Conservation (phyloP, 2,329 filamentous ascomycete genomes). For the Hypoxylon sp. region DNA sequence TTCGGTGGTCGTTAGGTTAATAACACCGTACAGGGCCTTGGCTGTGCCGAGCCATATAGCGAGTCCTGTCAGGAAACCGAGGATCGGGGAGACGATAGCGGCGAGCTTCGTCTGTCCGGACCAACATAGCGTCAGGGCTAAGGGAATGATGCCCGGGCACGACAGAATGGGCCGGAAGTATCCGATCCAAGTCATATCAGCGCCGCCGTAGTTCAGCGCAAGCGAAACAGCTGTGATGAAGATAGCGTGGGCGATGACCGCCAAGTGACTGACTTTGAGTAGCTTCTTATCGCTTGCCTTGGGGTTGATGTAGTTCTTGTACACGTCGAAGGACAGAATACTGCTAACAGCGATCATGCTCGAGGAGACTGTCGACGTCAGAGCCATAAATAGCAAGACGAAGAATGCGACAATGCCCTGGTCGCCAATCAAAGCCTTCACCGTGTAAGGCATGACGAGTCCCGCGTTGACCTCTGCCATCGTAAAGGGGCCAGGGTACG, state of each 20-base stretch:
- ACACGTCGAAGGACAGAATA: slow-evolving; percentile 66
- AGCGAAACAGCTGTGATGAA: slow-evolving; percentile 65
- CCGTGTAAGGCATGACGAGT: slow-evolving; percentile 63
- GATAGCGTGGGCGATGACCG: slow-evolving; percentile 62
- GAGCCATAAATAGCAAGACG: slow-evolving; percentile 66
- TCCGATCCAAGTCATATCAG: slow-evolving; percentile 62
- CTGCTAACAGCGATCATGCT: slow-evolving; percentile 66
- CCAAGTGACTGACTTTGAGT: slow-evolving; percentile 62
- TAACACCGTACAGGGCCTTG: slow-evolving; percentile 57
- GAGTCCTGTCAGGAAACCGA: slow-evolving; percentile 61
- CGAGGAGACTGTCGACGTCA: slow-evolving; percentile 65
- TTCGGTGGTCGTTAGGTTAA: slow-evolving; percentile 60
- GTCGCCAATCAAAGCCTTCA: slow-evolving; percentile 61
- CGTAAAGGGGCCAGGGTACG: slow-evolving; percentile 60
- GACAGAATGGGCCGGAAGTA: slow-evolving; percentile 51
- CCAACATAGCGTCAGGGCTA: slow-evolving; percentile 62
- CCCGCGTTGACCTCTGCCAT: slow-evolving; percentile 59
- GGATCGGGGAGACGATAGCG: slow-evolving; percentile 54
- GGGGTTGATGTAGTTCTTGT: slow-evolving; percentile 65
- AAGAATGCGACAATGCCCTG: slow-evolving; percentile 61
- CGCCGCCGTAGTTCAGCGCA: slow-evolving; percentile 63
- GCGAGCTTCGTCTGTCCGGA: slow-evolving; percentile 61
- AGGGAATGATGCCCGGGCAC: slow-evolving; percentile 59
- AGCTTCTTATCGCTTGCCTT: slow-evolving; percentile 60
- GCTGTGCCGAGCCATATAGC: slow-evolving; percentile 62